phyloP scores from a whole-genome alignment of 2,329 filamentous ascomycete genomes.

The Cryoendolithus antarcticus region DNA sequence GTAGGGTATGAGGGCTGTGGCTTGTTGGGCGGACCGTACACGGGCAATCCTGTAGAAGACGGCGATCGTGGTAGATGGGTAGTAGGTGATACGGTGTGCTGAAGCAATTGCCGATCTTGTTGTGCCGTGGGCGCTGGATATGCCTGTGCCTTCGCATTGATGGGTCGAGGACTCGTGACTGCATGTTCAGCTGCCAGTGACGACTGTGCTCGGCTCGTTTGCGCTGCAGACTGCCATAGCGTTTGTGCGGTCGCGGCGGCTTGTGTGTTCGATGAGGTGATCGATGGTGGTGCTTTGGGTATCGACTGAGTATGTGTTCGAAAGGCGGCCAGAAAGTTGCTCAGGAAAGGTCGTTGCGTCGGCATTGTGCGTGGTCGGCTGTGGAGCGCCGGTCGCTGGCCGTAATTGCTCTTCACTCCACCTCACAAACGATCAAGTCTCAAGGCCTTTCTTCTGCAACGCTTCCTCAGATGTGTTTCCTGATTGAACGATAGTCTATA shows the following conservation, averaged over 20 bases:
- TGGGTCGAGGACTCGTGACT: slow-evolving; percentile 32
- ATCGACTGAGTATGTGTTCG: slow-evolving; percentile 47
- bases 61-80: slow-evolving; percentile 26
- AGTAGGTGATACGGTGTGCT: slow-evolving; percentile 24
- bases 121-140: slow-evolving; percentile 18
- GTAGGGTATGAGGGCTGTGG: slow-evolving; percentile 22
- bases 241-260: slow-evolving; percentile 26
- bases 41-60: slow-evolving; percentile 20
- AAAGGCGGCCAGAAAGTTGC: slow-evolving; percentile 56
- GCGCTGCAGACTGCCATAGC: slow-evolving; percentile 16
- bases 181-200: slow-evolving; percentile 19
- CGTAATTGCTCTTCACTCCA: too few species aligned
- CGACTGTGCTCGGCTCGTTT: slow-evolving; percentile 6
- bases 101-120: slow-evolving; percentile 28
- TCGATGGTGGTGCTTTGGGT: slow-evolving; percentile 40
- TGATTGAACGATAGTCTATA: too few species aligned
- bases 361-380: slow-evolving; percentile 34
- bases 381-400: too few species aligned
- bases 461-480: too few species aligned
- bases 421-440: too few species aligned
- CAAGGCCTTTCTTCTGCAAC: too few species aligned
- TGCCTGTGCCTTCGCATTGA: slow-evolving; percentile 32
- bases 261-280: slow-evolving; percentile 24
- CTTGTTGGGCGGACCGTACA: slow-evolving; percentile 24
- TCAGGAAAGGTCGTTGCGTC: slow-evolving; percentile 53